Evolutionary conservation across 129 eudicot species (phyloP).

Genomic region (Centaurea solstitialis): DNA sequence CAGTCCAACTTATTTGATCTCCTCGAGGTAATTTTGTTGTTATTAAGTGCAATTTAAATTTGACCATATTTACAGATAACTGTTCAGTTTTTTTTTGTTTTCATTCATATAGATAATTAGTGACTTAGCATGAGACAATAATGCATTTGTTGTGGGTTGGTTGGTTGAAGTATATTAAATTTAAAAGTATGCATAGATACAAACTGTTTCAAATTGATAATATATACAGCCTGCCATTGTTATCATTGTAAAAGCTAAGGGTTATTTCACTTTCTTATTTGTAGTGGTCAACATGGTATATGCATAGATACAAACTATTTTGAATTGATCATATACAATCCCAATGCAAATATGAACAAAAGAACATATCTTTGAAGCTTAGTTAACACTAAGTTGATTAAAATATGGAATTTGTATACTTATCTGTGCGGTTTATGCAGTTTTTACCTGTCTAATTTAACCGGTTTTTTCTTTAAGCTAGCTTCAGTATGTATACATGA

Average conservation of each 20-base stretch:
- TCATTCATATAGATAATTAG: neutral
- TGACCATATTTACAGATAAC: neutral
- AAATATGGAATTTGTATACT: neutral
- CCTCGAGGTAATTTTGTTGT: slow-evolving; percentile 63
- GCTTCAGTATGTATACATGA: neutral
- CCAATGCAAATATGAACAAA: neutral
- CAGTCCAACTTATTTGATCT: slow-evolving; percentile 74
- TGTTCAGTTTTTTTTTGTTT: neutral
- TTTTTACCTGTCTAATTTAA: neutral
- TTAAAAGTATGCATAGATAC: neutral
- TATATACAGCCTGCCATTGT: neutral
- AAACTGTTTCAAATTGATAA: neutral
- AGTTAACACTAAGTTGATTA: neutral
- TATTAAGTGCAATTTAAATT: slow-evolving; percentile 1
- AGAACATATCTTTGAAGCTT: neutral
- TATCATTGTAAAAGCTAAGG: neutral
- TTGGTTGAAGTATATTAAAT: slow-evolving; percentile 1
- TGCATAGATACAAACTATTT: neutral
- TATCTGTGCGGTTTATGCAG: neutral
- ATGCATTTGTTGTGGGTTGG: neutral
- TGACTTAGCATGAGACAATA: neutral
- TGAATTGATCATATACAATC: neutral
- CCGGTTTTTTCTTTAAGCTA: neutral
- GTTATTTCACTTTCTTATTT: neutral
- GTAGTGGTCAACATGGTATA: slow-evolving; percentile 5